Evolutionary conservation across 352 stramenopile species (phyloP), one percentile per base, ranked within the genome.

Genomic region (Lagenidium sp.): DNA sequence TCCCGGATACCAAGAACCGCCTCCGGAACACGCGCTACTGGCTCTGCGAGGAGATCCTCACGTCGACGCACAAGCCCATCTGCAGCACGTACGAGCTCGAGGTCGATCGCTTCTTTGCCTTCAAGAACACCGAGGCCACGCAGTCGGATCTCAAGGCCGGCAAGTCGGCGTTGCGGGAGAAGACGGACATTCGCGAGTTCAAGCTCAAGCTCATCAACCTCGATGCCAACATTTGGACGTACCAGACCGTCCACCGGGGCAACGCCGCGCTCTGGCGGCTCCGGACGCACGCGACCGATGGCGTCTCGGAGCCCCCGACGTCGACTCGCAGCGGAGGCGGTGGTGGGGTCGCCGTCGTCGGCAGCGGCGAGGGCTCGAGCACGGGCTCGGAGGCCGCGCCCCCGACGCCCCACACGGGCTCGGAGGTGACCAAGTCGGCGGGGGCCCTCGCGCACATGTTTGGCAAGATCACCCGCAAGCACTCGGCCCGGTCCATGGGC

Each of bases 161-260:
- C 0, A 79, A 80, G 20, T 53, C 70, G 38, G 60, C 68, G 7
- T 44, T 86, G 11, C 63, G 62, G 2, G 70, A 86, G 35, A 84
- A 84, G 43, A 60, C 49, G 6, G 65, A 78, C 24, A 61, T 89
- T 26, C 57, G 71, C 25, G 68, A 89, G 42, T 86, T 82, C 42
- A 68, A 73, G 41, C 69, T 89, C 36, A 81, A 86, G 47, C 36
- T 89, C 16, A 61, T 77, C 3, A 85, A 84, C 42, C 57, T 89
- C 21, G 77, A 89, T 41, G 77, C 72, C 2, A 85, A 82, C 39
- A 79, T 89, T 20, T 89, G 77, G 77, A 78, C 65, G 18, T 82
- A 86, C 32, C 58, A 69, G 43, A 4, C 43, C 7, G 20, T 29
- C 0, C 40, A 51, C 1, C 41, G 41, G 0, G 22, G 20, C 23